Evolutionary conservation across 2,329 filamentous ascomycete species (phyloP).

Genomic region (Epichloe gansuensis): DNA sequence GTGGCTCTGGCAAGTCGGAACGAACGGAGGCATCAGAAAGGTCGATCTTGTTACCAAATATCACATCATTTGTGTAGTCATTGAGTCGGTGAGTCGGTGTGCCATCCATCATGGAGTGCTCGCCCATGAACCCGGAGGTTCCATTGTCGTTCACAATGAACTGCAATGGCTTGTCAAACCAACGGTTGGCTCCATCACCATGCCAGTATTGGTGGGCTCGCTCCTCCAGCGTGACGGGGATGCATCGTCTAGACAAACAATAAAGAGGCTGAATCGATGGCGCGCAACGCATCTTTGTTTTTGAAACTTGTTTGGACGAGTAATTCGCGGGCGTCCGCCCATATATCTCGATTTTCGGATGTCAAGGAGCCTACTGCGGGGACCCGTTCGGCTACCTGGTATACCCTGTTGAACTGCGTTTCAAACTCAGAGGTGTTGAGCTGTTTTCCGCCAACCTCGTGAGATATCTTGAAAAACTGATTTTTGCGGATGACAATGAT

Average conservation of each 20-base stretch:
- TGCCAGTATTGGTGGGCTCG: slow-evolving; percentile 97
- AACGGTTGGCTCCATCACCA: slow-evolving; percentile 87
- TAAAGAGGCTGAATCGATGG: slow-evolving; percentile 76
- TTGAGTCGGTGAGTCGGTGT: slow-evolving; percentile 95
- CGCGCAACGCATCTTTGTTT: slow-evolving; percentile 67
- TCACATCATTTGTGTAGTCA: slow-evolving; percentile 83
- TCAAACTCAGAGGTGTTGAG: slow-evolving; percentile 85
- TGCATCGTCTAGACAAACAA: slow-evolving; percentile 88
- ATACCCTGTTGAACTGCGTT: slow-evolving; percentile 75
- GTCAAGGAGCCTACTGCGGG: slow-evolving; percentile 77
- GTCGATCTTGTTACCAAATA: slow-evolving; percentile 90
- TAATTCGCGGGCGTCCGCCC: slow-evolving; percentile 70
- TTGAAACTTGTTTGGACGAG: slow-evolving; percentile 64
- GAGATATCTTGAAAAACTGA: slow-evolving; percentile 86
- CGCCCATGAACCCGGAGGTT: slow-evolving; percentile 92
- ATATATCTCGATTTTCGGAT: slow-evolving; percentile 84
- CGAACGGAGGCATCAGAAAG: slow-evolving; percentile 68
- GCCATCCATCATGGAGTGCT: slow-evolving; percentile 99
- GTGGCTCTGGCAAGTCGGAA: slow-evolving; percentile 72
- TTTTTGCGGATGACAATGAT: slow-evolving; percentile 89
- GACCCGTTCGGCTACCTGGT: slow-evolving; percentile 58
- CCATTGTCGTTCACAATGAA: slow-evolving; percentile 99
- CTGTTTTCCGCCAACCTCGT: slow-evolving; percentile 71
- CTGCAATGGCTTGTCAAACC: slow-evolving; percentile 96
- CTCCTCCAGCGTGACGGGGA: slow-evolving; percentile 84